Conservation (phyloP, 2,329 filamentous ascomycete species). For the Monilinia fructicola region DNA sequence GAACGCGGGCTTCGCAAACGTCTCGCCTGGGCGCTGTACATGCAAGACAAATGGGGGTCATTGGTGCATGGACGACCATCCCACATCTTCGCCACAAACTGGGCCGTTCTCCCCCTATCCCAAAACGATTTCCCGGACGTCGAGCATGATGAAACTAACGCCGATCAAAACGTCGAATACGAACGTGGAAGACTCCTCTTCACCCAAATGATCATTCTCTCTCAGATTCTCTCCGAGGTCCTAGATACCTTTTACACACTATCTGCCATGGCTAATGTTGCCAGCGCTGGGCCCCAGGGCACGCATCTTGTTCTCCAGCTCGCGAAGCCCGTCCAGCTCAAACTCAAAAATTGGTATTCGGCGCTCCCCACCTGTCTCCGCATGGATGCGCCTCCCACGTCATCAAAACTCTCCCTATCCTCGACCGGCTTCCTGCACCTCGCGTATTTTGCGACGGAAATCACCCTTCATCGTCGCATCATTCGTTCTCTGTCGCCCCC, state of each 20-base stretch:
- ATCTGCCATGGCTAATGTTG: constrained; percentile 68
- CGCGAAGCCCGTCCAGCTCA: constrained; percentile 79
- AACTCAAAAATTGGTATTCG: constrained; percentile 79
- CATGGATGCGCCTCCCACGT: constrained; percentile 61
- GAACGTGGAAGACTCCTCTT: constrained; percentile 70
- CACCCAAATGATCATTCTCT: constrained; percentile 72
- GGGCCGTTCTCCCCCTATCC: constrained; percentile 70
- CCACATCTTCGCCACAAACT: constrained; percentile 67
- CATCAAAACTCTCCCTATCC: constrained; percentile 48
- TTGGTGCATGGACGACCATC: constrained; percentile 83
- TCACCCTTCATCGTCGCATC: constrained; percentile 87
- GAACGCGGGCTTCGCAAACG: constrained; percentile 82
- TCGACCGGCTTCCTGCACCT: constrained; percentile 80
- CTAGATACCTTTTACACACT: constrained; percentile 82
- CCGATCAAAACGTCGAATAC: constrained; percentile 60
- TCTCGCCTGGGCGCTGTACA: constrained; percentile 86
- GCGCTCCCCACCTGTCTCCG: constrained; percentile 59
- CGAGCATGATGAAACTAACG: constrained; percentile 61
- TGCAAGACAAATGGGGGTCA: constrained; percentile 92
- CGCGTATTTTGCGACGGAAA: constrained; percentile 91
- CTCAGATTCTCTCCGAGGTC: constrained; percentile 74
- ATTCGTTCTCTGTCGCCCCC: constrained; percentile 70
- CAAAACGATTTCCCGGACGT: constrained; percentile 71
- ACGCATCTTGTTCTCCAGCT: constrained; percentile 71
- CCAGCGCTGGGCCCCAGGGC: constrained; percentile 65